phyloP scores from a whole-genome alignment of 2,329 filamentous ascomycete genomes.

The Aspergillus pseudoglaucus region DNA sequence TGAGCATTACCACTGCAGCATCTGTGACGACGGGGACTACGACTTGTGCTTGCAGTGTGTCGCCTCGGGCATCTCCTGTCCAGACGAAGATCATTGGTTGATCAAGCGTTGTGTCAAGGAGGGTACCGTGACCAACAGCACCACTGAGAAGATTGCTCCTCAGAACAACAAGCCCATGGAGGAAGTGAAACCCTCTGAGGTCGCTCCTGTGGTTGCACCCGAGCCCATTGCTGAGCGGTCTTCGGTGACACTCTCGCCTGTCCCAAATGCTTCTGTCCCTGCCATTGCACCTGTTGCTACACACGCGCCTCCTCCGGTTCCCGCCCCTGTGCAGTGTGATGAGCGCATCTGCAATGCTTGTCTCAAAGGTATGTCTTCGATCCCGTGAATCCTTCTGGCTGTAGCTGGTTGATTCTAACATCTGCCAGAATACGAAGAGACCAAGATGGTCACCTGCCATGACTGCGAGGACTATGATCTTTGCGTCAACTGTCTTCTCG shows the following conservation, averaged over 20 bases:
- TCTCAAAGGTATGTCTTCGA: slow-evolving; percentile 47
- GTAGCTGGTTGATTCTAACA: slow-evolving; percentile 16
- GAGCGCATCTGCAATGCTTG: slow-evolving; percentile 58
- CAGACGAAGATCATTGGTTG: slow-evolving; percentile 77
- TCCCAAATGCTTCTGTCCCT: not conserved
- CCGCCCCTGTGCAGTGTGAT: slow-evolving; percentile 1
- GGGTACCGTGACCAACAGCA: slow-evolving; percentile 75
- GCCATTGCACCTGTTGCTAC: too few species aligned
- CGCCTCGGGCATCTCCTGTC: slow-evolving; percentile 67
- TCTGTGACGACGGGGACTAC: slow-evolving; percentile 88
- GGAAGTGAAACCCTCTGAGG: slow-evolving; percentile 11
- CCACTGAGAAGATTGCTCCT: slow-evolving; percentile 69
- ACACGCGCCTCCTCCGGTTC: too few species aligned
- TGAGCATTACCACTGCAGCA: slow-evolving; percentile 88
- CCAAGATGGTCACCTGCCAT: slow-evolving; percentile 76
- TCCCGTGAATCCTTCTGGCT: not conserved
- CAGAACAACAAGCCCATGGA: slow-evolving; percentile 45
- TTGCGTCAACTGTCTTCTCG: slow-evolving; percentile 73
- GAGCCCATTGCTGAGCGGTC: slow-evolving; percentile 18
- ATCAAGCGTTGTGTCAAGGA: slow-evolving; percentile 81
- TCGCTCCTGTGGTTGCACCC: slow-evolving; percentile 9
- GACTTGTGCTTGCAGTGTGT: slow-evolving; percentile 83
- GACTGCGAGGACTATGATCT: slow-evolving; percentile 87
- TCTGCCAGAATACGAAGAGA: slow-evolving; percentile 60
- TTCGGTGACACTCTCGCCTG: slow-evolving; percentile 15